Evolutionary conservation across 2,329 filamentous ascomycete genomes (phyloP), one percentile per base, ranked within the genome.

Genomic region (Aaosphaeria pasadenensis): DNA sequence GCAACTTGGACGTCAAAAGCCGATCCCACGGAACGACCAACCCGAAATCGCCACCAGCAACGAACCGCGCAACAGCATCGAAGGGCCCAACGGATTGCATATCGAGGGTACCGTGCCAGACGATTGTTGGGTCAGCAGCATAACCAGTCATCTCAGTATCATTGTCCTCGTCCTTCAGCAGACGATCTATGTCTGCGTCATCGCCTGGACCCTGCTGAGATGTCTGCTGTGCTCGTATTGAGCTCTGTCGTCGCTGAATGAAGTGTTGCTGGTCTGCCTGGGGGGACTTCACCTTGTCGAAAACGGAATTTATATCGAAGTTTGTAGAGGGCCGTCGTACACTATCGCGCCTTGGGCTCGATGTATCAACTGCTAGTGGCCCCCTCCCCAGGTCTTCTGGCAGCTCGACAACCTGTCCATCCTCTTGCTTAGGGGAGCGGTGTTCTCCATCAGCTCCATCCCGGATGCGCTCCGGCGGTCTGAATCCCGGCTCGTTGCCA

Each of bases 251-350:
- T 76, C 55, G 78, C 66, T 73, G 46, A 4, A 67, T 41, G 71
- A 77, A 67, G 38, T 76, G 72, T 66, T 51, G 74, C 69, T 74
- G 70, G 30, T 74, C 75, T 38, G 70, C 65, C 42, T 78, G 77
- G 2, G 91, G 90, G 2, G 90, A 94, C 58, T 86, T 85, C 38
- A 95, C 89, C 55, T 86, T 88, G 5, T 85, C 87, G 69, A 91
- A 94, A 29, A 96, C 89, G 52, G 88, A 88, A 60, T 89, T 86
- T 64, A 96, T 89, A 62, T 95, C 88, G 60, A 95, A 95, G 59
- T 85, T 80, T 7, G 78, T 71, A 1, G 83, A 81, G 1, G 85
- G 81, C 4, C 77, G 73, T 56, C 80, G 75, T 5, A 50, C 48
- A 39, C 50, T 48, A 43, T 78, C 60, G 4, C 50, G 44, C 7